phyloP scores from a whole-genome alignment of 192 early-diverging fungal genomes.

The Coemansia sp. region DNA sequence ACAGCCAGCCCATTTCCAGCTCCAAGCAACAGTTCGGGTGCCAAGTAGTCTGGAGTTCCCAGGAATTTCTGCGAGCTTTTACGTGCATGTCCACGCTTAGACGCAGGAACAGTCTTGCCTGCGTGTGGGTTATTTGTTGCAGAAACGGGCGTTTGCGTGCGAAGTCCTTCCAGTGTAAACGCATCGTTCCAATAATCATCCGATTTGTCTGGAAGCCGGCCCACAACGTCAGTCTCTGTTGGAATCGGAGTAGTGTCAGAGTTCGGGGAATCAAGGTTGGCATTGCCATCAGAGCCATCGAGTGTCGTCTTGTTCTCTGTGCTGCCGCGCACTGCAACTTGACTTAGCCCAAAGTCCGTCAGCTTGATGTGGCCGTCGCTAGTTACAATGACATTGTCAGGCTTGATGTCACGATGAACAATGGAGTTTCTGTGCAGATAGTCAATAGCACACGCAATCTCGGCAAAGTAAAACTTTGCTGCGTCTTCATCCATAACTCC shows the following conservation, averaged over 20 bases:
- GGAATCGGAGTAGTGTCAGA: conserved; percentile 18
- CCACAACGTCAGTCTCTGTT: conserved; percentile 21
- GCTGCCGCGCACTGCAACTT: conserved; percentile 63
- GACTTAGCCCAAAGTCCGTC: conserved; percentile 93
- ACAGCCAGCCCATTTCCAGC: conserved; percentile 81
- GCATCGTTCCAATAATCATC: conserved; percentile 44
- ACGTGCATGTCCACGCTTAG: conserved; percentile 49
- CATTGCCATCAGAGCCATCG: conserved; percentile 27
- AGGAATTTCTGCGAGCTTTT: conserved; percentile 56
- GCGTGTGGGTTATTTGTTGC: conserved; percentile 17
- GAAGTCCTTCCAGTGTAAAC: conserved; percentile 20
- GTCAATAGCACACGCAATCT: conserved; percentile 86
- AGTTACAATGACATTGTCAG: conserved; percentile 83
- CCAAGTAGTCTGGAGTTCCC: conserved; percentile 94
- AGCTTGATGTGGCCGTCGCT: conserved; percentile 89
- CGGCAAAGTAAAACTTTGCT: conserved; percentile 87
- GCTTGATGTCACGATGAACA: conserved; percentile 81
- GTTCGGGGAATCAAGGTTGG: conserved; percentile 18
- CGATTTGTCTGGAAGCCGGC: conserved; percentile 26
- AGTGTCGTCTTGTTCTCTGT: conserved; percentile 19
- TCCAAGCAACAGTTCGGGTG: conserved; percentile 88
- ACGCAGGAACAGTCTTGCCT: conserved; percentile 39
- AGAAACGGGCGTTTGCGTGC: conserved; percentile 17
- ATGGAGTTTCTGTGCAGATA: conserved; percentile 91
- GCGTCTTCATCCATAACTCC: conserved; percentile 78